Evolutionary conservation across 148 eudicot genomes (phyloP).

Genomic region (Salicornia ramosissima): DNA sequence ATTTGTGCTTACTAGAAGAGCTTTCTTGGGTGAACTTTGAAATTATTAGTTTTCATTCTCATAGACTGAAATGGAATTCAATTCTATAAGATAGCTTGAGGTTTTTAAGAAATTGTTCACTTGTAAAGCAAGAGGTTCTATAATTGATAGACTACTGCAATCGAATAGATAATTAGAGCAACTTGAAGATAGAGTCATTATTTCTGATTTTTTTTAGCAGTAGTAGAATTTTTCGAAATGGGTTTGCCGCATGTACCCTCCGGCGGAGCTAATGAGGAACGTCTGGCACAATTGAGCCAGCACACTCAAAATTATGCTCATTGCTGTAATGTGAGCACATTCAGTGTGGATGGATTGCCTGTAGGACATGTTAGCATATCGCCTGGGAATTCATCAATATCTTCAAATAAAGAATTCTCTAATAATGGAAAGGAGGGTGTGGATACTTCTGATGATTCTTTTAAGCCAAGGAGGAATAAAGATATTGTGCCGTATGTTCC

Average conservation of each 20-base stretch:
- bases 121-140: constrained; percentile 6
- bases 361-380: constrained; percentile 13
- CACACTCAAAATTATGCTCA: constrained; percentile 21
- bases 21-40: neutral
- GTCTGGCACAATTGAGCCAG: constrained; percentile 24
- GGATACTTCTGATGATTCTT: constrained; percentile 23
- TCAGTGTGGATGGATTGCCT: constrained; percentile 36
- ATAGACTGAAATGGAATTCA: neutral
- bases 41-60: neutral
- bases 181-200: neutral
- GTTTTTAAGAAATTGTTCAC: constrained; percentile 4
- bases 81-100: neutral
- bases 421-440: constrained; percentile 12
- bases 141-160: neutral
- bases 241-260: constrained; percentile 65
- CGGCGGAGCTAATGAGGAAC: constrained; percentile 31
- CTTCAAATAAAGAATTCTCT: constrained; percentile 32
- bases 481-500: constrained; percentile 35
- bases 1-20: constrained; percentile 3
- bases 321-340: constrained; percentile 27
- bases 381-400: constrained; percentile 21
- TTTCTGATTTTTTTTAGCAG: constrained; percentile 8
- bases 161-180: neutral
- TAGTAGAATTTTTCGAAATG: constrained; percentile 35
- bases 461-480: constrained; percentile 18